These are phyloP conservation scores for Alloascoidea africana DNA, from an alignment of 805 yeast genomes.

Conservation along the genomic window DNA sequence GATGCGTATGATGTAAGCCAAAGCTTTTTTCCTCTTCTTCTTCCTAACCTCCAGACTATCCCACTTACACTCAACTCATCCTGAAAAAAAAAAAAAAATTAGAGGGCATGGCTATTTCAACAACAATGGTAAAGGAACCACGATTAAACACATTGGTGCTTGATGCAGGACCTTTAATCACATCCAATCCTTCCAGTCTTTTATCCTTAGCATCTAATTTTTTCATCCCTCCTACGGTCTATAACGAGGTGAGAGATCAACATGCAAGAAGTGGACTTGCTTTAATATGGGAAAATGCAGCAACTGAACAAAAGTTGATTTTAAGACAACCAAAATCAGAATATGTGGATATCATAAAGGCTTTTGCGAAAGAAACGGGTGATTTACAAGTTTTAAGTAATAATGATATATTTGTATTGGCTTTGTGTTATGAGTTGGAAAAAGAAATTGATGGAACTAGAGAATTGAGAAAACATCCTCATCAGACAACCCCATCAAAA, in stretches of 20 bases:
- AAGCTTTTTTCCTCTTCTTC: too few species aligned
- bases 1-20: too few species aligned
- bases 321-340: slow-evolving; percentile 64
- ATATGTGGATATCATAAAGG: slow-evolving; percentile 47
- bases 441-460: slow-evolving; percentile 52
- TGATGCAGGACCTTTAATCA: slow-evolving; percentile 92
- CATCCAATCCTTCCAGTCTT: slow-evolving; percentile 64
- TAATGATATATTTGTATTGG: slow-evolving; percentile 87
- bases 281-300: slow-evolving; percentile 58
- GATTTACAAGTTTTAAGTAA: slow-evolving; percentile 78
- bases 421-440: slow-evolving; percentile 81
- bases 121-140: too few species aligned
- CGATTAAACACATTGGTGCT: slow-evolving; percentile 39
- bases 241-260: slow-evolving; percentile 75
- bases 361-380: slow-evolving; percentile 80
- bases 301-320: slow-evolving; percentile 27
- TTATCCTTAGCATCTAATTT: slow-evolving; percentile 57
- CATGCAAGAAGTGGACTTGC: slow-evolving; percentile 63
- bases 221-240: slow-evolving; percentile 87
- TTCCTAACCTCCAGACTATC: too few species aligned
- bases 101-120: too few species aligned
- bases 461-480: slow-evolving; percentile 61
- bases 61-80: too few species aligned
- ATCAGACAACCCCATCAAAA: slow-evolving; percentile 25
- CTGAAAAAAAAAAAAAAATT: too few species aligned